A percentile compares a stretch with the other conserved stretches of the same genome.
These are phyloP conservation scores for Catenaria anguillulae DNA, from an alignment of 371 early-diverging fungal genomes.

Conservation along the genomic window DNA sequence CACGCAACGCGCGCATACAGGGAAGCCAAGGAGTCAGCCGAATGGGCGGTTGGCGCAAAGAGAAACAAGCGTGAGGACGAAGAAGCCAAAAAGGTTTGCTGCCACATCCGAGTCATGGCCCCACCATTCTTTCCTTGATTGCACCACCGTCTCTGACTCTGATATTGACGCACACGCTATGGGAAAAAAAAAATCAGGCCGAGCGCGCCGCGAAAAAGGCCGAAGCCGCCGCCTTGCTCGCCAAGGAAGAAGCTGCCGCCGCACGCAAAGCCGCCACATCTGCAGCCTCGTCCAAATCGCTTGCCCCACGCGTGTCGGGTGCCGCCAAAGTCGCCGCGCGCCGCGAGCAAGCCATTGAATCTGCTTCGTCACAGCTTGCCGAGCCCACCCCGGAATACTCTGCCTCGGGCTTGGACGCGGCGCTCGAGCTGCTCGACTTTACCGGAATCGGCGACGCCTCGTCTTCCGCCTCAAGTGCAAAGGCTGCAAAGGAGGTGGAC, in stretches of 20 bases:
- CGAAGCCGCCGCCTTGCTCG: conserved; percentile 9
- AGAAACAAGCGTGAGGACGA: conserved; percentile 4
- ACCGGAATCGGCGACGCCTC: too few relatives aligned
- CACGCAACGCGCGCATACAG: too few relatives aligned
- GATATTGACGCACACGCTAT: too few relatives aligned
- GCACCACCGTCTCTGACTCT: too few relatives aligned
- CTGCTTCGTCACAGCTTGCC: neutral
- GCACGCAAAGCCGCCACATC: conserved; percentile 7
- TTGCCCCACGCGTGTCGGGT: neutral
- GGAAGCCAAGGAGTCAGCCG: conserved; percentile 1
- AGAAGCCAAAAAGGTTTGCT: conserved; percentile 9
- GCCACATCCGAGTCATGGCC: too few relatives aligned
- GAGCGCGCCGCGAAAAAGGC: conserved; percentile 2
- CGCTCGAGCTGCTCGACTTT: conserved; percentile 24
- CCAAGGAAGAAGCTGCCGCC: conserved; percentile 12
- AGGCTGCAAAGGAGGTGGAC: too few relatives aligned
- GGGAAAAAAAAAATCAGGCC: too few relatives aligned
- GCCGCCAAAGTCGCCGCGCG: conserved; percentile 4
- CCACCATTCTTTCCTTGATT: too few relatives aligned
- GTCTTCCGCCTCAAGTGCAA: too few relatives aligned
- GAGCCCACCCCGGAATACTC: conserved; percentile 12
- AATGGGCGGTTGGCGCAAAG: conserved; percentile 3
- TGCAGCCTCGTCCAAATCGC: conserved; percentile 9
- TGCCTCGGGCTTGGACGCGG: conserved; percentile 27
- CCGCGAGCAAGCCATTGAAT: neutral